phyloP scores from a whole-genome alignment of 192 early-diverging fungal genomes.

The Funneliformis geosporum region DNA sequence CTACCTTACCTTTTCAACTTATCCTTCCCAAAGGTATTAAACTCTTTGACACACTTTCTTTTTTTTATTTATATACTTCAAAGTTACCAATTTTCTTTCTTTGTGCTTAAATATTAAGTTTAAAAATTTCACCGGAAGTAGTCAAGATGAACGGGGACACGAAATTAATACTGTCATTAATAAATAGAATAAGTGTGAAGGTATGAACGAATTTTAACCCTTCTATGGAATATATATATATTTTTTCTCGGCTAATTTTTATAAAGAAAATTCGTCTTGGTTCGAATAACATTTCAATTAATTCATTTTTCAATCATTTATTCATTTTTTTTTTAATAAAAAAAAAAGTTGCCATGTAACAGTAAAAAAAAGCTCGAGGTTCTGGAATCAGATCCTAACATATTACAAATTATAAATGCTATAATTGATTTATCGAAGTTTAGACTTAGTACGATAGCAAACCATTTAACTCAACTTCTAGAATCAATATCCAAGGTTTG shows the following conservation, averaged over 20 bases:
- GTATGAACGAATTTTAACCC: conserved; percentile 32
- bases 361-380: conserved; percentile 63
- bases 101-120: background rate
- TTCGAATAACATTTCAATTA: background rate
- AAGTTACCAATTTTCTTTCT: background rate
- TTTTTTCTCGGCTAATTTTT: conserved; percentile 16
- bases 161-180: conserved; percentile 33
- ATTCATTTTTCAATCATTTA: conserved; percentile 16
- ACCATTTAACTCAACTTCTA: conserved; percentile 66
- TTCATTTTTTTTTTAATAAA: conserved; percentile 7
- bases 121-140: background rate
- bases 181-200: conserved; percentile 44
- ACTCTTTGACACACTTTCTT: background rate
- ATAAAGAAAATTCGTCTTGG: background rate
- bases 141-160: conserved; percentile 2
- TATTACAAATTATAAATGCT: conserved; percentile 76
- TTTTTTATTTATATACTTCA: background rate
- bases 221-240: conserved; percentile 1
- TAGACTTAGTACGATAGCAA: conserved; percentile 68
- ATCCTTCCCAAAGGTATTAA: background rate
- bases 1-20: background rate
- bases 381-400: conserved; percentile 74
- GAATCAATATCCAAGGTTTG: conserved; percentile 72
- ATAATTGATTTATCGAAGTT: conserved; percentile 77
- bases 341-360: conserved; percentile 70